phyloP scores from a whole-genome alignment of 495 filamentous ascomycete genomes.

The Penicillium macrosclerotiorum region DNA sequence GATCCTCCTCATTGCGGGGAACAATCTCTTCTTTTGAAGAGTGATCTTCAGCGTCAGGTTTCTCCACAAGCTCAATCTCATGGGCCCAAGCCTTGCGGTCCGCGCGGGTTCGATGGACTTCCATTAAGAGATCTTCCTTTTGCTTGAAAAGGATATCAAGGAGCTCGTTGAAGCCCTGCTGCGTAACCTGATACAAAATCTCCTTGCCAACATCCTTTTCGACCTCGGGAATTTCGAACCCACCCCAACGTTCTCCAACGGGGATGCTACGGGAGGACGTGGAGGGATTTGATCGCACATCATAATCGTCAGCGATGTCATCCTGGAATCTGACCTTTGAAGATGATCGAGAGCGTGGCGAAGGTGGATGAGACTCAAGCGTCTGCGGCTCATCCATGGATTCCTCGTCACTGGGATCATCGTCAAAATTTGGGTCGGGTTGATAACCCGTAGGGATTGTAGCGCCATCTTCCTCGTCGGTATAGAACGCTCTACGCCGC shows the following conservation, averaged over 20 bases:
- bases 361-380: constrained; percentile 49
- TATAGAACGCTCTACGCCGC: constrained; percentile 71
- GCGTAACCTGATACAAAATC: constrained; percentile 83
- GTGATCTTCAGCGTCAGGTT: constrained; percentile 21
- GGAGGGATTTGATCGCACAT: constrained; percentile 73
- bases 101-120: constrained; percentile 60
- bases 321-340: constrained; percentile 84
- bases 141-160: constrained; percentile 80
- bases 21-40: constrained; percentile 8
- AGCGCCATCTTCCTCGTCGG: constrained; percentile 76
- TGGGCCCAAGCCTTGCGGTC: constrained; percentile 57
- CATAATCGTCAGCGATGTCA: constrained; percentile 63
- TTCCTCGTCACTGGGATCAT: constrained; percentile 32
- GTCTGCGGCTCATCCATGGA: constrained; percentile 31
- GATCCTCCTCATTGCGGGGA: constrained; percentile 23
- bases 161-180: constrained; percentile 89
- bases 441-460: constrained; percentile 61
- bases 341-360: constrained; percentile 75
- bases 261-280: constrained; percentile 78
- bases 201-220: constrained; percentile 84
- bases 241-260: constrained; percentile 73
- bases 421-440: constrained; percentile 58
- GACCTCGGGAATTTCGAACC: constrained; percentile 75
- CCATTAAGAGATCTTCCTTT: constrained; percentile 74
- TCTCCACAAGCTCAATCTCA: constrained; percentile 47